A percentile compares a stretch with the other conserved stretches of the same genome.
Evolutionary conservation across 2,329 filamentous ascomycete genomes (phyloP).

Genomic region (Ophiostoma triangulosporum): DNA sequence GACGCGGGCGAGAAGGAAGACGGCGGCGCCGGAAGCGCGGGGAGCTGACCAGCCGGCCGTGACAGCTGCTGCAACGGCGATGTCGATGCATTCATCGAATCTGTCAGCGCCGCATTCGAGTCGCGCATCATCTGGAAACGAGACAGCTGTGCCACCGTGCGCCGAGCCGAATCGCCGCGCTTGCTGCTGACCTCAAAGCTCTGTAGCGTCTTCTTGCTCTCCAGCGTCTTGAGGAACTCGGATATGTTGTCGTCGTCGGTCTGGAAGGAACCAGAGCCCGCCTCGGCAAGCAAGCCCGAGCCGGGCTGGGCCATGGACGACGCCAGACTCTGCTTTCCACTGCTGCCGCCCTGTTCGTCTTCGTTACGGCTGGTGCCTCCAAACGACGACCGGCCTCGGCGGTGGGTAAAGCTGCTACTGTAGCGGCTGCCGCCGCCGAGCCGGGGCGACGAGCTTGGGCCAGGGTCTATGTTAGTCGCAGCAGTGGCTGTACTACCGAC

Average conservation of each 20-base stretch:
- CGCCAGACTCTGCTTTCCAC: slow-evolving; percentile 62
- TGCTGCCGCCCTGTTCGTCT: slow-evolving; percentile 61
- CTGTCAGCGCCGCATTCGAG: slow-evolving; percentile 75
- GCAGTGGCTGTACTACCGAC: slow-evolving; percentile 8
- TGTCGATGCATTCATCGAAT: slow-evolving; percentile 84
- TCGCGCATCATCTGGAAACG: slow-evolving; percentile 84
- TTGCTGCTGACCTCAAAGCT: slow-evolving; percentile 59
- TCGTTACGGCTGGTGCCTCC: slow-evolving; percentile 57
- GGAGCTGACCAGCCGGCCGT: slow-evolving; percentile 13
- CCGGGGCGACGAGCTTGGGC: slow-evolving; percentile 58
- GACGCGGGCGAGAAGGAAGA: slow-evolving; percentile 64
- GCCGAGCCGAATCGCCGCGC: slow-evolving; percentile 56
- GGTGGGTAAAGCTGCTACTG: slow-evolving; percentile 87
- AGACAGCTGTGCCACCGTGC: slow-evolving; percentile 64
- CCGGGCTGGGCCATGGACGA: slow-evolving; percentile 60
- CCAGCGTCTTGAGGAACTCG: slow-evolving; percentile 80
- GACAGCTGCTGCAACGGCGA: slow-evolving; percentile 48
- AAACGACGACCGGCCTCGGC: slow-evolving; percentile 64
- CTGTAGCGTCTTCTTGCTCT: slow-evolving; percentile 73
- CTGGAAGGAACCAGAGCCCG: slow-evolving; percentile 52
- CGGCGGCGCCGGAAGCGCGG: slow-evolving; percentile 23
- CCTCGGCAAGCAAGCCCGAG: slow-evolving; percentile 65
- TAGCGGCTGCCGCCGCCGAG: slow-evolving; percentile 59
- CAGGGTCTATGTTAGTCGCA: slow-evolving; percentile 32
- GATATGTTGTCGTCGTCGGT: slow-evolving; percentile 86